Conservation (phyloP, 2,329 filamentous ascomycete genomes). For the Arthrobotrys entomopaga region DNA sequence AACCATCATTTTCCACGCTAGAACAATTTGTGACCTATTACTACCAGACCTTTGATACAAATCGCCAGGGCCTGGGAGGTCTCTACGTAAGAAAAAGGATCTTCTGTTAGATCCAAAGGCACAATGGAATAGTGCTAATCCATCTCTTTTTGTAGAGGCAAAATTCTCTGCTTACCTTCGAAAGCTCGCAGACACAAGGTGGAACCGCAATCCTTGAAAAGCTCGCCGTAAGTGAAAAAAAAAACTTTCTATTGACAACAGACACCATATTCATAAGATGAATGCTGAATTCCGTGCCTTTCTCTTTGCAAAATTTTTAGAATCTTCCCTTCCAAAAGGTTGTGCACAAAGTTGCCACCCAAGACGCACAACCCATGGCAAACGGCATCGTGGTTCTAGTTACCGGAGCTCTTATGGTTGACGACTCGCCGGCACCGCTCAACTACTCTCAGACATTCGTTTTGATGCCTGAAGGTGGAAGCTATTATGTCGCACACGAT, state of each 20-base stretch:
- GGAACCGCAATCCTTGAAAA: slow-evolving; percentile 77
- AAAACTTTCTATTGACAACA: not conserved
- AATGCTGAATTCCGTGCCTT: no score
- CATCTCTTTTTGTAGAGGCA: slow-evolving; percentile 69
- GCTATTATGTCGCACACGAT: slow-evolving; percentile 92
- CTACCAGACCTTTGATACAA: slow-evolving; percentile 84
- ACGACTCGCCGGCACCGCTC: slow-evolving; percentile 86
- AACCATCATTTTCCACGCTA: slow-evolving; percentile 62
- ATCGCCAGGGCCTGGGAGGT: slow-evolving; percentile 71
- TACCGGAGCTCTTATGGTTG: slow-evolving; percentile 84
- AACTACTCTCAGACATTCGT: slow-evolving; percentile 92
- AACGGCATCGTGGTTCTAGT: slow-evolving; percentile 82
- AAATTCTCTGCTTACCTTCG: slow-evolving; percentile 92
- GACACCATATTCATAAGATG: no score
- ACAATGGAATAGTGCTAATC: not conserved
- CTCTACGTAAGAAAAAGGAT: slow-evolving; percentile 78
- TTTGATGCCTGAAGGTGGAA: slow-evolving; percentile 76
- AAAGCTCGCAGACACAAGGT: slow-evolving; percentile 75
- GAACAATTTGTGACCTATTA: slow-evolving; percentile 91
- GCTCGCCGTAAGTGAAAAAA: slow-evolving; percentile 72
- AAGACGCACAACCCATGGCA: slow-evolving; percentile 83
- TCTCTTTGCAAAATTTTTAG: slow-evolving; percentile 64
- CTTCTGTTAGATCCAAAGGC: not conserved
- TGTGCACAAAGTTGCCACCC: slow-evolving; percentile 77
- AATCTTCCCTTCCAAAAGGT: slow-evolving; percentile 82